Evolutionary conservation across 1,139 yeast species (phyloP).

Genomic region (Candida freyschussii): DNA sequence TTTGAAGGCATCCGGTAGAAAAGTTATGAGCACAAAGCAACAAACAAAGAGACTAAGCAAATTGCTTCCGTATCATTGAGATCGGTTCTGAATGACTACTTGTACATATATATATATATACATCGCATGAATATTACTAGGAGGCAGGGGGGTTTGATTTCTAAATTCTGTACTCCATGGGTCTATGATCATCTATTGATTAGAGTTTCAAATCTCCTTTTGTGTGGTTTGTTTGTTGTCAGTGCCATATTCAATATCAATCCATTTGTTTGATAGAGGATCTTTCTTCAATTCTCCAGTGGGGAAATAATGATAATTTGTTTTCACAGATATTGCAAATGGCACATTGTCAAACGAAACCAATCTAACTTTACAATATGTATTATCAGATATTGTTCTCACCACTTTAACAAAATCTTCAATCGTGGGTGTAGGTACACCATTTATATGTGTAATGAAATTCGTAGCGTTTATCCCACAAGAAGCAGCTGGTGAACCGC

Average conservation of each 20-base stretch:
- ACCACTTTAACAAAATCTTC: conserved; percentile 62
- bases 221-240: conserved; percentile 16
- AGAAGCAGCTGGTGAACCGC: conserved; percentile 84
- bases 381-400: conserved; percentile 64
- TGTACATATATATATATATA: conserved; percentile 1
- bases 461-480: conserved; percentile 77
- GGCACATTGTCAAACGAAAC: conserved; percentile 86
- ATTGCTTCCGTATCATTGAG: conserved; percentile 34
- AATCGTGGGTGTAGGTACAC: conserved; percentile 62
- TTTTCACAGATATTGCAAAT: conserved; percentile 77
- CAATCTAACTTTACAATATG: conserved; percentile 74
- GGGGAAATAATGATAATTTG: conserved; percentile 89
- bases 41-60: conserved; percentile 46
- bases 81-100: not conserved
- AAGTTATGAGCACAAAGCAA: conserved; percentile 48
- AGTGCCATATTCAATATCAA: conserved; percentile 31
- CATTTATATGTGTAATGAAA: conserved; percentile 87
- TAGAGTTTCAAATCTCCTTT: conserved; percentile 13
- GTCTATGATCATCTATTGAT: no score
- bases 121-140: not conserved
- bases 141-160: no score
- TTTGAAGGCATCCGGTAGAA: conserved; percentile 59
- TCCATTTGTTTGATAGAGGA: conserved; percentile 44
- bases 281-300: conserved; percentile 62
- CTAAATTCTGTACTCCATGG: no score